Percentiles rank a stretch among this genome's conserved stretches.
Evolutionary conservation across 176 grass and related monocot genomes (phyloP).

Genomic region (Raddia guianensis): DNA sequence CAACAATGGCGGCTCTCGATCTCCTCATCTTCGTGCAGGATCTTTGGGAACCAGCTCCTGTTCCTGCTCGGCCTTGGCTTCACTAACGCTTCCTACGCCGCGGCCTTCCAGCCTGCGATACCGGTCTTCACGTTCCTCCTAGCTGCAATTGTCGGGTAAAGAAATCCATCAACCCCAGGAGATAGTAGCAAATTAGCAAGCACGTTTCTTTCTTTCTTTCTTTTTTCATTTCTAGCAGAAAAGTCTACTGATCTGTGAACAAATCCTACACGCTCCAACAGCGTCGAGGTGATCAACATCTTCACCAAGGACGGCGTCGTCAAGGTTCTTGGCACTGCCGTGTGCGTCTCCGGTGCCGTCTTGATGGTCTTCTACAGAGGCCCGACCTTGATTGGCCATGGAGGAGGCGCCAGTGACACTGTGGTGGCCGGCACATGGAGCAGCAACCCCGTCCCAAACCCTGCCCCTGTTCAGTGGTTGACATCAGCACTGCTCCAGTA

Average conservation of each 20-base stretch:
- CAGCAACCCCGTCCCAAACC: neutral
- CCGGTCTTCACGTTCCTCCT: conserved; percentile 87
- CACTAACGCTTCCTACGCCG: conserved; percentile 87
- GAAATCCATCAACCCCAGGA: neutral
- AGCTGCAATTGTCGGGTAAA: conserved; percentile 63
- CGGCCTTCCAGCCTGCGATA: conserved; percentile 91
- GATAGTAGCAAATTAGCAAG: no score
- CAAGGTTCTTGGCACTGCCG: conserved; percentile 67
- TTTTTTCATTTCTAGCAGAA: neutral
- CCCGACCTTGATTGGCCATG: conserved; percentile 65
- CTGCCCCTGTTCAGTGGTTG: conserved; percentile 43
- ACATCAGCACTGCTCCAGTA: conserved; percentile 27
- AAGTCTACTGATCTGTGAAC: neutral
- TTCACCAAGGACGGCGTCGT: conserved; percentile 59
- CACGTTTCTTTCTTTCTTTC: neutral
- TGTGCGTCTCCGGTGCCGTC: conserved; percentile 76
- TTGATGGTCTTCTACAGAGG: conserved; percentile 84
- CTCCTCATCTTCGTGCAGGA: conserved; percentile 40
- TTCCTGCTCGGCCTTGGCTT: conserved; percentile 85
- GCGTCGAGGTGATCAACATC: conserved; percentile 70
- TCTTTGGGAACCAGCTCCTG: conserved; percentile 92
- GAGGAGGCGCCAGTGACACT: conserved; percentile 25
- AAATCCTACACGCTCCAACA: conserved; percentile 32
- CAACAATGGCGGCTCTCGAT: neutral
- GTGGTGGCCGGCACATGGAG: conserved; percentile 31